These are phyloP conservation scores for Phoenix dactylifera DNA, from an alignment of 176 grass and related monocot species.

Conservation along the genomic window DNA sequence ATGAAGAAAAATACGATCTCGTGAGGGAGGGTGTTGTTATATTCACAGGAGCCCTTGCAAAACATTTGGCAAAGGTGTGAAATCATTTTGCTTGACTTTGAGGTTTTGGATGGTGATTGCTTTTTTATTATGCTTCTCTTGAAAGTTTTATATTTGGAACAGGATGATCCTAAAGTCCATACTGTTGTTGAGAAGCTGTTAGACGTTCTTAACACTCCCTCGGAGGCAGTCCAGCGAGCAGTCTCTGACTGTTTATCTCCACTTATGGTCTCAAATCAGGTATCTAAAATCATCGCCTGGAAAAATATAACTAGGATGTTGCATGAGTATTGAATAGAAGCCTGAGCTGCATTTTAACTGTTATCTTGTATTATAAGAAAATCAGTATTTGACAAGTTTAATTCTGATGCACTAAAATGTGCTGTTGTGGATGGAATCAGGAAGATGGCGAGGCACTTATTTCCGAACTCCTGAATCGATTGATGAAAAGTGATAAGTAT, in stretches of 20 bases:
- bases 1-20: conserved; percentile 96
- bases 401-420: too few species aligned
- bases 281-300: neutral
- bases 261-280: conserved; percentile 85
- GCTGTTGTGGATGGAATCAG: conserved; percentile 29
- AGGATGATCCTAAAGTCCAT: conserved; percentile 99
- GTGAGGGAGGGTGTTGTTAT: conserved; percentile 99
- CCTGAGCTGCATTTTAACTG: too few species aligned
- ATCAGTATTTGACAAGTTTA: too few species aligned
- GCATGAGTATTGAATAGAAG: too few species aligned
- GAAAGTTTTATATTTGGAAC: conserved; percentile 19
- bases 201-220: conserved; percentile 91
- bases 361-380: too few species aligned
- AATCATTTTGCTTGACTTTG: conserved; percentile 12
- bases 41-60: conserved; percentile 95
- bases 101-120: neutral
- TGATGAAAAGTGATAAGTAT: conserved; percentile 94
- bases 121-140: neutral
- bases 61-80: conserved; percentile 87
- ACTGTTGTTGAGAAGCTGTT: conserved; percentile 94
- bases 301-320: too few species aligned
- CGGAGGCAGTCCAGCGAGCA: conserved; percentile 87
- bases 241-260: conserved; percentile 94
- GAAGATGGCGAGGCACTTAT: conserved; percentile 82
- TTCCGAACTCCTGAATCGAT: conserved; percentile 63